Percentiles rank a stretch among this genome's conserved stretches.
These are phyloP conservation scores for Talaromyces pinophilus DNA, from an alignment of 2,329 filamentous ascomycete genomes.

Conservation along the genomic window DNA sequence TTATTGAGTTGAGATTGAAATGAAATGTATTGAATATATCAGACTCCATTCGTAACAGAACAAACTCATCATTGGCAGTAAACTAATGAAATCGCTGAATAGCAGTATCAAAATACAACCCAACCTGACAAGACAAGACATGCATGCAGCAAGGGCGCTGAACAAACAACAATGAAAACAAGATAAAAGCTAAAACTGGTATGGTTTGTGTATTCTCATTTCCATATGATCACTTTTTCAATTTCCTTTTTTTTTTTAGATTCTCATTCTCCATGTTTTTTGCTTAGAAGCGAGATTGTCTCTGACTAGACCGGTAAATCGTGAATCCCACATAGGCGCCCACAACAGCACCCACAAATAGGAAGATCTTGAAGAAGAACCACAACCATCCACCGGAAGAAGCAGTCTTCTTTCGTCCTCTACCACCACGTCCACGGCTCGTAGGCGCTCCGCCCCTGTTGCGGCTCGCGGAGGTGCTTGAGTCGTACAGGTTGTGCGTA, in stretches of 20 bases:
- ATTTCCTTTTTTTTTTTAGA: background rate
- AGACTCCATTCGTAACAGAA: conserved; percentile 2
- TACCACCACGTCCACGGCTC: conserved; percentile 27
- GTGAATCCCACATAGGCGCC: conserved; percentile 86
- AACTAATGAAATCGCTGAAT: conserved; percentile 24
- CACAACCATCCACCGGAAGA: conserved; percentile 60
- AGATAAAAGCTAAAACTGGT: background rate
- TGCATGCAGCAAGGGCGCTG: conserved; percentile 1
- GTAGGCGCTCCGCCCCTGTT: conserved; percentile 27
- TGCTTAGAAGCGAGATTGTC: conserved; percentile 42
- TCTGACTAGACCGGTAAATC: conserved; percentile 67
- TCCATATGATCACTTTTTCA: background rate
- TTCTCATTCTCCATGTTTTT: conserved; percentile 23
- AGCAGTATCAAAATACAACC: conserved; percentile 24
- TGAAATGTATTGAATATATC: background rate
- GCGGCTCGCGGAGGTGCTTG: conserved; percentile 33
- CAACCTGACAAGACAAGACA: background rate
- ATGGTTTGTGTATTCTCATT: background rate
- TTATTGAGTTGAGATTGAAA: background rate
- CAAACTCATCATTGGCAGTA: conserved; percentile 9
- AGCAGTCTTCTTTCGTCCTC: conserved; percentile 27
- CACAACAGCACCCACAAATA: conserved; percentile 69
- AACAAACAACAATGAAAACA: background rate
- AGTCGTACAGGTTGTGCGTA: conserved; percentile 82
- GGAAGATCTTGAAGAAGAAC: conserved; percentile 78